Base-by-base conservation (phyloP, 106 monocot genomes). In the Dioscorea dumetorum region DNA sequence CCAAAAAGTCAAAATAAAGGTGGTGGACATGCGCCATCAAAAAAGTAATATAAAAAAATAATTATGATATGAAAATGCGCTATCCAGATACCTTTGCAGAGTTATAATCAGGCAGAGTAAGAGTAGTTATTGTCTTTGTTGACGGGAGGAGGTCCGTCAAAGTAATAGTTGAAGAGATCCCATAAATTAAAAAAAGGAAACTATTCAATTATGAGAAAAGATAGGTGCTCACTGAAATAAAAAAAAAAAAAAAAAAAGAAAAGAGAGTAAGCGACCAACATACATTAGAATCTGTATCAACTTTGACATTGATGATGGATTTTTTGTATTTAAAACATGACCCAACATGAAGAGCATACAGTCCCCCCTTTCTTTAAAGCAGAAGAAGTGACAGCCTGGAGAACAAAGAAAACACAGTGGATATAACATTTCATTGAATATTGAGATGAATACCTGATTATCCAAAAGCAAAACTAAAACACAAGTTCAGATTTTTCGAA, bases 271-370 rank as follows among this genome's bases (percentile, higher is more conserved):
- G 20, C 52, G 10, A 41, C 41, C 41, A 58, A 57, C 78, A 22
- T 16, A 91, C 94, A 80, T 92, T 99, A 60, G 97, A 99, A 69
- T 87, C 82, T 12, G 92, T 83, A 65, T 99, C 89, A 49, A 92
- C 74, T 83, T 92, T 99, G 59, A 89, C 76, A 73, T 99, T 82
- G 41, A 99, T 12, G 57, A 78, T 65, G 61, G 89, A 76, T 59
- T 81, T 85, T 72, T 92, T 99, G 77, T 90, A 88, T 75, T 92
- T 99, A 80, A 90, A 92, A 35, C 78, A 80, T 35, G 84, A 72
- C 59, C 79, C 72, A 70, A 99, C 49, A 66, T 92, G 89, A 70
- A 86, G 78, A 22, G 80, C 21, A 80, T 92, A 92, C 6, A 99
- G 78, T 7, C 86, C 84, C 22, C 22, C 92, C 97, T 71, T 92